A percentile compares a stretch with the other conserved stretches of the same genome.
phyloP scores from a whole-genome alignment of 352 stramenopile genomes.

The Paralagenidium karlingii region DNA sequence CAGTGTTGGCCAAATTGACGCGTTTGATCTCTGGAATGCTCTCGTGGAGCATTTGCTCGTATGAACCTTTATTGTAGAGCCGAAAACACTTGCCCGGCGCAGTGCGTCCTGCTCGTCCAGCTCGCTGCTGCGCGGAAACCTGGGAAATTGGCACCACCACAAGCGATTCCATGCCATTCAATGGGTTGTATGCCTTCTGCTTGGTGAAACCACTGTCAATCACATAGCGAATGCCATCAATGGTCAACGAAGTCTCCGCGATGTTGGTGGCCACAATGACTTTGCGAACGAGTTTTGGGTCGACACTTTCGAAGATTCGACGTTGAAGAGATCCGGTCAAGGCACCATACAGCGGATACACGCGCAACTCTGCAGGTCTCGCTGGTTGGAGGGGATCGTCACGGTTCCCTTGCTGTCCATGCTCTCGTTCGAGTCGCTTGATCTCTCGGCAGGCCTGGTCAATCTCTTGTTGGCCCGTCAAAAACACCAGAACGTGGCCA shows the following conservation, averaged over 20 bases:
- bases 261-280: slow-evolving; percentile 89
- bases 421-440: slow-evolving; percentile 15
- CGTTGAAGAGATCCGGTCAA: slow-evolving; percentile 87
- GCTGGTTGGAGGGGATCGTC: slow-evolving; percentile 27
- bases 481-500: slow-evolving; percentile 90
- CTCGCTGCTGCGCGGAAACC: slow-evolving; percentile 88
- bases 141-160: slow-evolving; percentile 94
- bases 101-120: slow-evolving; percentile 92
- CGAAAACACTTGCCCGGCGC: slow-evolving; percentile 96
- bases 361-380: slow-evolving; percentile 61
- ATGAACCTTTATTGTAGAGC: slow-evolving; percentile 96
- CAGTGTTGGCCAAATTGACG: slow-evolving; percentile 88
- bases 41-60: slow-evolving; percentile 93
- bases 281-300: slow-evolving; percentile 65
- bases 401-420: slow-evolving; percentile 21
- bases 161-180: slow-evolving; percentile 63
- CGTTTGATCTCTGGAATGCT: slow-evolving; percentile 98
- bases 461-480: slow-evolving; percentile 90
- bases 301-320: slow-evolving; percentile 87
- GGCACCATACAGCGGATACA: slow-evolving; percentile 92
- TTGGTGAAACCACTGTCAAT: slow-evolving; percentile 76
- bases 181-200: slow-evolving; percentile 89
- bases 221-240: slow-evolving; percentile 88
- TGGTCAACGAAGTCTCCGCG: slow-evolving; percentile 97
- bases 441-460: slow-evolving; percentile 86